phyloP scores from a whole-genome alignment of 495 filamentous ascomycete species.

The Penicillium subrubescens region DNA sequence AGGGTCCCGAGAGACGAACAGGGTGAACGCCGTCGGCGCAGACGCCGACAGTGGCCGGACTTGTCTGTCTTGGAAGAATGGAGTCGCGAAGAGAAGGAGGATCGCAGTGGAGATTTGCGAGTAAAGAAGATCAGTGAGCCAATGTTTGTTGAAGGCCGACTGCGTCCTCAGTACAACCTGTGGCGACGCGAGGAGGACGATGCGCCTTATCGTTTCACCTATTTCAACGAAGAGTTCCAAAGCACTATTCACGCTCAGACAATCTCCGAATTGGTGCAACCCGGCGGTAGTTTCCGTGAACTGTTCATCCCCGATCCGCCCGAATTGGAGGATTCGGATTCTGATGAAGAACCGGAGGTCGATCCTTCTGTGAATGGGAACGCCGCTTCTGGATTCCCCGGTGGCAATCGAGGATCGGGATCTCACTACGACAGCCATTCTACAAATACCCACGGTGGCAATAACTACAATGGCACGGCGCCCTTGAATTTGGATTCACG shows the following conservation, averaged over 20 bases:
- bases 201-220: conserved; percentile 91
- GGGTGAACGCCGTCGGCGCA: conserved; percentile 56
- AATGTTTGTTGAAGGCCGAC: conserved; percentile 81
- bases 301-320: conserved; percentile 80
- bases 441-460: neutral
- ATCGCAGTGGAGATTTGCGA: conserved; percentile 80
- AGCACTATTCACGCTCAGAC: conserved; percentile 94
- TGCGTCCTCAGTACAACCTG: conserved; percentile 74
- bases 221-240: conserved; percentile 95
- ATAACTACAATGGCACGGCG: conserved; percentile 4
- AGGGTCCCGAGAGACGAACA: conserved; percentile 40
- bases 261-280: conserved; percentile 86
- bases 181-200: conserved; percentile 93
- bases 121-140: conserved; percentile 93
- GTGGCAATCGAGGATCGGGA: neutral
- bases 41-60: conserved; percentile 65
- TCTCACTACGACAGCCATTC: neutral
- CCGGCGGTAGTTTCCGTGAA: conserved; percentile 78
- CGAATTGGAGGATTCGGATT: conserved; percentile 62
- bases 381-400: conserved; percentile 3
- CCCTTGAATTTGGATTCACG: neutral
- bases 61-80: conserved; percentile 83
- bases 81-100: conserved; percentile 89
- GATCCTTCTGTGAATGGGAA: conserved; percentile 21
- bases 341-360: conserved; percentile 60